These are phyloP conservation scores for Pharus latifolius DNA, from an alignment of 176 grass and related monocot species.

Conservation along the genomic window DNA sequence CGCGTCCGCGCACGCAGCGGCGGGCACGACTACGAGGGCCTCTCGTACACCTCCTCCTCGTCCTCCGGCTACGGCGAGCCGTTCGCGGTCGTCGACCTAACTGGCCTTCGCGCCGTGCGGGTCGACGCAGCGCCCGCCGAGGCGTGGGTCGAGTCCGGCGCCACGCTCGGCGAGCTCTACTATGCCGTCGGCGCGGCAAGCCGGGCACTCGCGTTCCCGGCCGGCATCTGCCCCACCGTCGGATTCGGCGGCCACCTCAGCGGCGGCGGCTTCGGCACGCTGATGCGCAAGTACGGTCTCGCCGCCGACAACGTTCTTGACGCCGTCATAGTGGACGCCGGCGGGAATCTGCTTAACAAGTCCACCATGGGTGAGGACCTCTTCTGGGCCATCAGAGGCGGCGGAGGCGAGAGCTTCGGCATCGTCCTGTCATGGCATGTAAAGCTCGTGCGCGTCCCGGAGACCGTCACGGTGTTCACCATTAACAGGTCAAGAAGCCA, in stretches of 20 bases:
- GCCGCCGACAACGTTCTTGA: slow-evolving; percentile 35
- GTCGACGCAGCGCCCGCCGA: slow-evolving; percentile 18
- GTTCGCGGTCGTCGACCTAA: slow-evolving; percentile 39
- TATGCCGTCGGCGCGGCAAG: slow-evolving; percentile 29
- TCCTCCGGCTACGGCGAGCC: slow-evolving; percentile 12
- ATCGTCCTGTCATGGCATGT: slow-evolving; percentile 32
- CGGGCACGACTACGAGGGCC: slow-evolving; percentile 58
- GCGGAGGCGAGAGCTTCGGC: slow-evolving; percentile 38
- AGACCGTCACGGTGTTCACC: slow-evolving; percentile 24
- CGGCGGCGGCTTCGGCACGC: slow-evolving; percentile 28
- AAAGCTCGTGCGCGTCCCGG: slow-evolving; percentile 18
- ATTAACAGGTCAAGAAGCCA: background rate
- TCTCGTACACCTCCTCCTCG: slow-evolving; percentile 38
- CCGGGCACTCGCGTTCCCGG: slow-evolving; percentile 22
- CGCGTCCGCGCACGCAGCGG: slow-evolving; percentile 36
- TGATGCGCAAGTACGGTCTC: slow-evolving; percentile 31
- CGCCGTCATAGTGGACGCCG: slow-evolving; percentile 29
- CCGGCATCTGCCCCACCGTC: slow-evolving; percentile 41
- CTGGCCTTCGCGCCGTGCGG: slow-evolving; percentile 14
- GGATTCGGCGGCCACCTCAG: slow-evolving; percentile 31
- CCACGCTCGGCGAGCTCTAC: slow-evolving; percentile 45
- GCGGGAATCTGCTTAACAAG: slow-evolving; percentile 22
- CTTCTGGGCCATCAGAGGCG: slow-evolving; percentile 42
- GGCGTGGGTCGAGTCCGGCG: slow-evolving; percentile 46
- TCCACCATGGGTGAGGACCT: slow-evolving; percentile 34